Conservation (phyloP, 495 filamentous ascomycete genomes). For the Daldinia decipiens region DNA sequence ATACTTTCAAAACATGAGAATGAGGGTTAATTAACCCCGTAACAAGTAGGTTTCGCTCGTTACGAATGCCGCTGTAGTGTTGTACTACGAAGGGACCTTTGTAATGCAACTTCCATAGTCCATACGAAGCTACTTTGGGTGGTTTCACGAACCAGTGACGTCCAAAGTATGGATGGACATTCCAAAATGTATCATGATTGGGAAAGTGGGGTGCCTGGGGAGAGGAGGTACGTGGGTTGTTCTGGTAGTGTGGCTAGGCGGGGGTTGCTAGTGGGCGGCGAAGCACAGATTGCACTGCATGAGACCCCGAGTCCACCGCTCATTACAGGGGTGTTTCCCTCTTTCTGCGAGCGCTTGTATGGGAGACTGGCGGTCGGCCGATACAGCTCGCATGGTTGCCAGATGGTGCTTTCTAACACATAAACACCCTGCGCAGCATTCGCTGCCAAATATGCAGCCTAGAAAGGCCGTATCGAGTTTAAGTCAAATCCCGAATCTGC, state of each 20-base stretch:
- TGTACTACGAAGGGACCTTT: background rate
- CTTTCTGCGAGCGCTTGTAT: constrained; percentile 45
- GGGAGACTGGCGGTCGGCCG: constrained; percentile 51
- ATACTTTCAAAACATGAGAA: background rate
- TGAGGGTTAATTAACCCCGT: constrained; percentile 38
- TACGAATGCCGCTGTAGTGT: background rate
- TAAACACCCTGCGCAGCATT: background rate
- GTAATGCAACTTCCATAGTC: background rate
- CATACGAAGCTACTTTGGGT: background rate
- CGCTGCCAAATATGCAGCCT: constrained; percentile 42
- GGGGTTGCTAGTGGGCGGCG: constrained; percentile 44
- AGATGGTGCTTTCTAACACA: background rate
- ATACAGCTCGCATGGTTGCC: constrained; percentile 29
- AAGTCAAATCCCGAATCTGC: constrained; percentile 46
- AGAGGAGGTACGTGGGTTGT: background rate
- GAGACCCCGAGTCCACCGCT: constrained; percentile 52
- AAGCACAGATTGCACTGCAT: constrained; percentile 45
- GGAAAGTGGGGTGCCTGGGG: constrained; percentile 36
- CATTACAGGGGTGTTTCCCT: constrained; percentile 48
- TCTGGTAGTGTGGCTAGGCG: constrained; percentile 13
- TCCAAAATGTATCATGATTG: constrained; percentile 13
- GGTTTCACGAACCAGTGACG: background rate
- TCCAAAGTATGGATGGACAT: background rate
- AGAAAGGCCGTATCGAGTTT: constrained; percentile 24
- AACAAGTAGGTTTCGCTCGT: constrained; percentile 8